These are phyloP conservation scores for Porogramme epimiltina DNA, from an alignment of 1,284 basidiomycete species.

Conservation along the genomic window DNA sequence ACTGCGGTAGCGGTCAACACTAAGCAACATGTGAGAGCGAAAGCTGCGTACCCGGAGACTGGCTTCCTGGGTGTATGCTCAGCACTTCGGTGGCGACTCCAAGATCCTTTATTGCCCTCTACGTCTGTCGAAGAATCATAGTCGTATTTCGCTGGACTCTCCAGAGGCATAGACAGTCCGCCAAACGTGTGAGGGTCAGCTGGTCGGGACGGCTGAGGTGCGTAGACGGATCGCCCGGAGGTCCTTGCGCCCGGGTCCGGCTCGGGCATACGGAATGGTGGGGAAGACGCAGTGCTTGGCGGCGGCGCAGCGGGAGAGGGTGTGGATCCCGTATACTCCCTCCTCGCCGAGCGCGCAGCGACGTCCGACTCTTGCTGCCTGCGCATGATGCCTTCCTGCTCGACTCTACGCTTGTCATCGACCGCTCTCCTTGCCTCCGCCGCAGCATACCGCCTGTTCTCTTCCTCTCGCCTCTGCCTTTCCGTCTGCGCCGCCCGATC, in stretches of 20 bases:
- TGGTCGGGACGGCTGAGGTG: slow-evolving; percentile 30
- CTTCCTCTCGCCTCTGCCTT: slow-evolving; percentile 26
- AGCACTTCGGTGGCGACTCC: slow-evolving; percentile 15
- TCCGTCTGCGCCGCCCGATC: slow-evolving; percentile 22
- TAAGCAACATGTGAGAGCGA: slow-evolving; percentile 21
- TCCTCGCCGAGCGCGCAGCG: slow-evolving; percentile 36
- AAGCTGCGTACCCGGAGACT: slow-evolving; percentile 25
- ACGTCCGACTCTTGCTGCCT: slow-evolving; percentile 47
- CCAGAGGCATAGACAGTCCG: slow-evolving; percentile 42
- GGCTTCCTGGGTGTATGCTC: slow-evolving; percentile 26
- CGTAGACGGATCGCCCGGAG: slow-evolving; percentile 18
- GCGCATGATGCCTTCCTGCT: slow-evolving; percentile 49
- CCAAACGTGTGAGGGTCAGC: slow-evolving; percentile 26
- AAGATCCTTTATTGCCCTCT: slow-evolving; percentile 23
- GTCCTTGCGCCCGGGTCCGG: slow-evolving; percentile 8
- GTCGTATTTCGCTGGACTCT: slow-evolving; percentile 45
- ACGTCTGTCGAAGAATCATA: slow-evolving; percentile 32
- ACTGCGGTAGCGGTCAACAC: slow-evolving; percentile 14
- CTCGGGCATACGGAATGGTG: slow-evolving; percentile 18
- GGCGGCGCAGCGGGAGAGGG: slow-evolving; percentile 18
- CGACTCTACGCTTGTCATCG: slow-evolving; percentile 36
- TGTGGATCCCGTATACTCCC: slow-evolving; percentile 21
- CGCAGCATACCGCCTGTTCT: slow-evolving; percentile 29
- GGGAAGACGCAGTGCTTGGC: slow-evolving; percentile 4
- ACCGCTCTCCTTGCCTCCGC: slow-evolving; percentile 23